Base-by-base conservation (phyloP, 2,329 filamentous ascomycete species). In the Colletotrichum brevisporum region DNA sequence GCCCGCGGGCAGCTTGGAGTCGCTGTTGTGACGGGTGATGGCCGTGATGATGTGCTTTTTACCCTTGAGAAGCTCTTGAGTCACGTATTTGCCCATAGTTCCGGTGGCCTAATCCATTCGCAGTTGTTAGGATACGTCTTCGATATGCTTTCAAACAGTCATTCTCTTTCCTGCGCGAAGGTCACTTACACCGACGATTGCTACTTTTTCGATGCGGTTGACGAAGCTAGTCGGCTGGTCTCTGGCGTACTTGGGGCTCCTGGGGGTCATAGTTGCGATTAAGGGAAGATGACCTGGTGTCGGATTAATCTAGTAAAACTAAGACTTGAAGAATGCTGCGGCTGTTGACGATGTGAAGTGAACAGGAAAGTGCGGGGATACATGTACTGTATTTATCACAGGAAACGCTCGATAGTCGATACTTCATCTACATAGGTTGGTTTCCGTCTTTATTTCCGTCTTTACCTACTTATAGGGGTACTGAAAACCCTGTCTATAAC, bases 1-100 rank as follows among this genome's bases (percentile, higher is more conserved):
- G 15, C 84, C 84, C 0, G 77, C 71, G 2, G 86, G 85, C 2
- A 88, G 71, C n/a, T 71, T 77, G 59, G 76, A 78, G 0, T 71
- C 64, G 77, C 84, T 86, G 66, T 76, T 78, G 43, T 76, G 74
- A 50, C 87, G 87, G 2, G 85, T 85, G 45, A 89, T 76, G 18
- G 86, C 88, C 0, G 85, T 89, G 26, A 89, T 76, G 5, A 75
- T 80, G 72, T 89, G 87, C 73, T 83, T 86, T 43, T 84, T 85
- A 0, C 81, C 83, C 27, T 82, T 74, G 1, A 89, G 77, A 0
- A 90, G 82, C 5, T 77, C 80, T 2, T 76, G 71, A 0, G 80
- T 74, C 52, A 87, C 80, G 71, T 79, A 71, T 5, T 74, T 76
- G 47, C 84, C 84, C 47, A 85, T 73, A n/a, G 75, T 78, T 39